Base-by-base conservation (phyloP, 441 rosid species). In the Adansonia madagascariensis region DNA sequence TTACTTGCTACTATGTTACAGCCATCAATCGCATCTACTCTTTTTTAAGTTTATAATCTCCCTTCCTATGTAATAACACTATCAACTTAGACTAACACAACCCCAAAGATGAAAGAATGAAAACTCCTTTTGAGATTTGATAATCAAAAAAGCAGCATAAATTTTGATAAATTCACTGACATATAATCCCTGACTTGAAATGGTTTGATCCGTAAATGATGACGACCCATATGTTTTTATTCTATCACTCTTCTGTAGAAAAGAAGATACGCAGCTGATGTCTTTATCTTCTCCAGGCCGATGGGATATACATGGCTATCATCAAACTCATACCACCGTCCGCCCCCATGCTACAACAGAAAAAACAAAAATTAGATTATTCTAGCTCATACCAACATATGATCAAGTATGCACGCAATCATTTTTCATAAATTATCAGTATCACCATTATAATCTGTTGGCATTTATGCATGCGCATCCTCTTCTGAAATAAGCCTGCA, bases 251-350 rank as follows among this genome's bases (percentile, higher is more conserved):
- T 96, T 92, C 92, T 89, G 88, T 93, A 92, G 88, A 94, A 97
- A 63, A 97, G 92, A 85, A 94, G 98, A 81, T 94, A 97, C 35
- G 98, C 99, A 75, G 99, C 98, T 0, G 97, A 90, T 71, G 95
- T 88, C 87, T 92, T 97, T 80, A 94, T 92, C 86, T 90, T 97
- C 80, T 97, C 97, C 84, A 80, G 87, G 84, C 89, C 70, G 75
- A 94, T 88, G 24, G 90, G 89, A 80, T 73, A 72, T 77, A 97
- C 99, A 60, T 83, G 91, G 82, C 95, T 91, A 84, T 97, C 99
- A 62, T 94, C 98, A 43, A 94, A 97, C 80, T 94, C 97, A 46
- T 89, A 93, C 99, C 99, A 97, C 78, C 79, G 86, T 73, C 89
- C 94, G 73, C 91, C 92, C 71, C 99, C 99, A 77, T 92, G 98